Percentiles rank a stretch among this genome's conserved stretches.
phyloP scores from a whole-genome alignment of 1,284 basidiomycete species.

The Tausonia pullulans region DNA sequence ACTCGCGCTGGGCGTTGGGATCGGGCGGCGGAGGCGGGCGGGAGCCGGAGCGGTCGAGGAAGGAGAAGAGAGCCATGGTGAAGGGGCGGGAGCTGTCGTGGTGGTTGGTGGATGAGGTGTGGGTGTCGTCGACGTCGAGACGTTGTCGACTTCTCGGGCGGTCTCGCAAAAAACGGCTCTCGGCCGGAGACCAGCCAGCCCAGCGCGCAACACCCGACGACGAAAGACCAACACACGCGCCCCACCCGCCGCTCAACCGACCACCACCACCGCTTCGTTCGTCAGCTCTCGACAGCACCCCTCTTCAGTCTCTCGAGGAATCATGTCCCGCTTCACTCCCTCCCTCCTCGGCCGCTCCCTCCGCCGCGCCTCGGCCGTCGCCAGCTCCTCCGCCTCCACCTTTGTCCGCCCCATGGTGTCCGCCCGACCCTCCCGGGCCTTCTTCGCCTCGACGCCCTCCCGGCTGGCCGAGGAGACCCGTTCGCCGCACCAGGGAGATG shows the following conservation, averaged over 20 bases:
- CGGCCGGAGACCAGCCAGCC: too few relatives aligned
- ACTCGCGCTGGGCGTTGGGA: conserved; percentile 26
- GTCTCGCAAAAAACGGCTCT: too few relatives aligned
- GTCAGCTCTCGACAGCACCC: neutral
- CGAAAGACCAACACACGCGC: too few relatives aligned
- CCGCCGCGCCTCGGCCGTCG: neutral
- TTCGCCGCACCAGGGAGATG: neutral
- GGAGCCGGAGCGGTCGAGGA: conserved; percentile 20
- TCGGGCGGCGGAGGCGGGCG: conserved; percentile 11
- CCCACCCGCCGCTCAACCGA: too few relatives aligned
- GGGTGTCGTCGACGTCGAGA: too few relatives aligned
- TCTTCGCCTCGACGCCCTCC: neutral
- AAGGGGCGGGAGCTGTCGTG: neutral
- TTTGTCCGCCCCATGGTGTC: neutral
- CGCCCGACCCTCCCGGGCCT: neutral
- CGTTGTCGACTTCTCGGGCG: too few relatives aligned
- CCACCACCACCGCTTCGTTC: neutral
- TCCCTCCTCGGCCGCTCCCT: neutral
- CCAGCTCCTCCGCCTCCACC: neutral
- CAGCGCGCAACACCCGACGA: too few relatives aligned
- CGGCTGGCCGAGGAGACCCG: neutral
- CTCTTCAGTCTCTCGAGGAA: too few relatives aligned
- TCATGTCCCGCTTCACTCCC: neutral
- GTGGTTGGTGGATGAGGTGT: neutral
- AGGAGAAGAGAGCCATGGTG: conserved; percentile 30